Base-by-base conservation (phyloP, 768 basidiomycete genomes). In the Sarcomyxa edulis region DNA sequence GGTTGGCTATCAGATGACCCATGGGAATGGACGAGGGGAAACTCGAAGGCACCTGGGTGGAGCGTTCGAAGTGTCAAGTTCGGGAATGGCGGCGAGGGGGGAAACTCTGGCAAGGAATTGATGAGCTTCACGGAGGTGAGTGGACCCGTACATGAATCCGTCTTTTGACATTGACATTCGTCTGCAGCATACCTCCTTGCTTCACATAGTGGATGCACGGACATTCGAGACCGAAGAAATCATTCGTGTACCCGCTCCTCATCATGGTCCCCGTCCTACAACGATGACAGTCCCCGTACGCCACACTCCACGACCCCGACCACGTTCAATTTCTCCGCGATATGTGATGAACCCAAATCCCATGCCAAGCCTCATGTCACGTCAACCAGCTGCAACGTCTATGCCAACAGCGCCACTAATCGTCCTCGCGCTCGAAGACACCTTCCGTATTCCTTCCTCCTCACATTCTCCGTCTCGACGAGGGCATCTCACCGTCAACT, bases 81-180 rank as follows among this genome's bases (percentile, higher is more conserved):
- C 60, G 78, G 79, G 42, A 72, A 76, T 8, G 74, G 76, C 2
- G 77, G 77, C 15, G 54, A 62, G 16, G 58, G 59, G 37, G 69
- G 64, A 23, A 15, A 32, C 43, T 59, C 61, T 10, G 74, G 77
- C 18, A 73, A 76, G 44, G 93, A 95, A 58, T 58, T 93, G 1
- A 76, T 95, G 76, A 81, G 78, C 0, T 96, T 93, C 60, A 90
- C 92, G 11, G 92, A 94, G 78, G 90, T 91, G 45, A 39, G 76
- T 46, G n/a, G 7, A 6, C 6, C 12, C 15, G 16, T 38, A 19
- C 25, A 28, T 24, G 37, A 20, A 18, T 30, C 27, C 15, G 32
- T 34, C 20, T 32, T 21, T 23, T 15, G 3, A 29, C 12, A 39
- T 33, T 30, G 38, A 42, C 9, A 34, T 32, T 40, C 21, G 12